Evolutionary conservation across 163 green algal genomes (phyloP).

Genomic region (Botryococcus braunii): DNA sequence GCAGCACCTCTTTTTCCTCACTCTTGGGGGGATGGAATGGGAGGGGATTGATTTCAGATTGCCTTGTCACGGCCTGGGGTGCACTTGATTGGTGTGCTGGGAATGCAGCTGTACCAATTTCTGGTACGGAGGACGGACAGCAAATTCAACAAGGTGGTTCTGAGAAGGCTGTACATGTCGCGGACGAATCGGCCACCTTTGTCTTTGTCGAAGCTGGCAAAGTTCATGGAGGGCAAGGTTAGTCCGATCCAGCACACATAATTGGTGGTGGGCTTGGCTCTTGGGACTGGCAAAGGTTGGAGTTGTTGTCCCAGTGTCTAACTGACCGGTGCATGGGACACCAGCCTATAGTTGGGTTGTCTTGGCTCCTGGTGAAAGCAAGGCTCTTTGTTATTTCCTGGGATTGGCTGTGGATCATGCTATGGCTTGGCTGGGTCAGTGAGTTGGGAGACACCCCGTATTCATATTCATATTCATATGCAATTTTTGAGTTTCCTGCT

Average conservation of each 20-base stretch:
- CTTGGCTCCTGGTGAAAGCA: no score
- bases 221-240: slow-evolving; percentile 92
- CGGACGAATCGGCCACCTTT: slow-evolving; percentile 90
- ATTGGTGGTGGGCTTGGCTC: not conserved
- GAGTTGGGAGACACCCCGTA: no score
- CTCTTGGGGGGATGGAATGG: not conserved
- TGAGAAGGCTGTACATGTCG: slow-evolving; percentile 95
- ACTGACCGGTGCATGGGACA: no score
- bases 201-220: slow-evolving; percentile 87
- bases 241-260: not conserved
- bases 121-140: slow-evolving; percentile 86
- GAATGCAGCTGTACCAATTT: slow-evolving; percentile 98
- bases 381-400: no score
- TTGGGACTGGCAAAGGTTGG: no score
- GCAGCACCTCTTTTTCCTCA: no score
- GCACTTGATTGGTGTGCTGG: not conserved
- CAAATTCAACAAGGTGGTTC: slow-evolving; percentile 96
- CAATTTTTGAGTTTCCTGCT: not conserved
- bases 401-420: no score
- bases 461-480: no score
- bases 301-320: no score
- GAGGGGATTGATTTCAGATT: not conserved
- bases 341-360: no score
- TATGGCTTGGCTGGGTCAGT: no score
- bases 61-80: not conserved